These are phyloP conservation scores for Podila clonocystis DNA, from an alignment of 192 early-diverging fungal genomes.

Conservation along the genomic window DNA sequence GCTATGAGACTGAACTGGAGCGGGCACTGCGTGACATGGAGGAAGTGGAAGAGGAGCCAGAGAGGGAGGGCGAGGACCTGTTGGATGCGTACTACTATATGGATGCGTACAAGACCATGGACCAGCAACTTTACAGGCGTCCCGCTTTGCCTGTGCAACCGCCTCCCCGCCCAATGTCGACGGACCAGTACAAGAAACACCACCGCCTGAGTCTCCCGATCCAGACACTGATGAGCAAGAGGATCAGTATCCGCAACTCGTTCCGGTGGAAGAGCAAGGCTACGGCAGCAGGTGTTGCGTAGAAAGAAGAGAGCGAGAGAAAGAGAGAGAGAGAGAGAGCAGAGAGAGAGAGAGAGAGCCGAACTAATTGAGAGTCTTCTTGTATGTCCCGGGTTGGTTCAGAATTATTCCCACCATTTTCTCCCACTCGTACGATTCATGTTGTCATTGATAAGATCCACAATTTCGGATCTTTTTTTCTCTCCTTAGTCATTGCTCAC, in stretches of 20 bases:
- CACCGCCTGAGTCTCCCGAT: constrained; percentile 43
- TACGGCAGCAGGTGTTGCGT: constrained; percentile 5
- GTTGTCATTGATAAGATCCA: too few relatives aligned
- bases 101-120: constrained; percentile 49
- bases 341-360: neutral
- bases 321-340: neutral
- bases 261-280: constrained; percentile 34
- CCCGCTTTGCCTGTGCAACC: constrained; percentile 11
- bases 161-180: constrained; percentile 35
- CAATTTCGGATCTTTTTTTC: too few relatives aligned
- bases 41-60: constrained; percentile 21
- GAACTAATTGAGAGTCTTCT: neutral
- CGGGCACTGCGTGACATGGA: constrained; percentile 20
- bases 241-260: constrained; percentile 22
- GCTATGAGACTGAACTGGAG: constrained; percentile 17
- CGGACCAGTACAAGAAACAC: constrained; percentile 31
- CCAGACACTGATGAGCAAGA: constrained; percentile 33
- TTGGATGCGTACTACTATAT: constrained; percentile 42
- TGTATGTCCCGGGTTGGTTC: too few relatives aligned
- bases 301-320: neutral
- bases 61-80: constrained; percentile 34
- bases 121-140: constrained; percentile 36
- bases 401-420: too few relatives aligned
- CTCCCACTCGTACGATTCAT: too few relatives aligned
- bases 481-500: too few relatives aligned